Evolutionary conservation across 2,329 filamentous ascomycete genomes (phyloP).

Genomic region (Colletotrichum sidae): DNA sequence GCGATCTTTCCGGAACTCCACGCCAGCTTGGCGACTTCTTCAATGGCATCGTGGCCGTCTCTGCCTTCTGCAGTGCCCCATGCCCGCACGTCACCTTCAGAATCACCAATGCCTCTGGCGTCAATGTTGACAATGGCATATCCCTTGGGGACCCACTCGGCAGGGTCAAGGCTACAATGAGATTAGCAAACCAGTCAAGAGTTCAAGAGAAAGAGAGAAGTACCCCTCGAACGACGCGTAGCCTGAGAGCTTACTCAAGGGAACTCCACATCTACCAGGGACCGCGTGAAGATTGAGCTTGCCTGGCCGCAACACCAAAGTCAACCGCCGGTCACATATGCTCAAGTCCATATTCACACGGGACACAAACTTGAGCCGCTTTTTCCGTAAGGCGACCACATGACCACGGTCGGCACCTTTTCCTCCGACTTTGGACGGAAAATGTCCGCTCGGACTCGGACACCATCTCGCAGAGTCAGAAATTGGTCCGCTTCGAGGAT

Average conservation of each 20-base stretch:
- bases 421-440: constrained; percentile 20
- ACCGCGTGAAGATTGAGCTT: constrained; percentile 4
- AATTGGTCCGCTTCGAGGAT: constrained; percentile 14
- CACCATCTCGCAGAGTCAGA: constrained; percentile 11
- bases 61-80: constrained; percentile 16
- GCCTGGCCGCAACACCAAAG: background rate
- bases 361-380: background rate
- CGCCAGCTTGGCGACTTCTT: constrained; percentile 17
- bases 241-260: constrained; percentile 2
- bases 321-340: background rate
- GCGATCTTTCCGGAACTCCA: constrained; percentile 17
- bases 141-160: constrained; percentile 14
- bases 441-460: constrained; percentile 18
- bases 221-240: constrained; percentile 30
- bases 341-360: no score
- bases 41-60: constrained; percentile 24
- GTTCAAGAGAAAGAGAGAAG: no score
- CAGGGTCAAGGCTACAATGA: constrained; percentile 14
- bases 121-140: constrained; percentile 23
- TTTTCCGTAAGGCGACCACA: constrained; percentile 26
- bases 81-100: constrained; percentile 5
- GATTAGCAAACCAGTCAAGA: background rate
- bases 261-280: constrained; percentile 2
- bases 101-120: constrained; percentile 13
- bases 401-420: constrained; percentile 18